Conservation (phyloP, 2,329 filamentous ascomycete species). For the Aspergillus intermedius region DNA sequence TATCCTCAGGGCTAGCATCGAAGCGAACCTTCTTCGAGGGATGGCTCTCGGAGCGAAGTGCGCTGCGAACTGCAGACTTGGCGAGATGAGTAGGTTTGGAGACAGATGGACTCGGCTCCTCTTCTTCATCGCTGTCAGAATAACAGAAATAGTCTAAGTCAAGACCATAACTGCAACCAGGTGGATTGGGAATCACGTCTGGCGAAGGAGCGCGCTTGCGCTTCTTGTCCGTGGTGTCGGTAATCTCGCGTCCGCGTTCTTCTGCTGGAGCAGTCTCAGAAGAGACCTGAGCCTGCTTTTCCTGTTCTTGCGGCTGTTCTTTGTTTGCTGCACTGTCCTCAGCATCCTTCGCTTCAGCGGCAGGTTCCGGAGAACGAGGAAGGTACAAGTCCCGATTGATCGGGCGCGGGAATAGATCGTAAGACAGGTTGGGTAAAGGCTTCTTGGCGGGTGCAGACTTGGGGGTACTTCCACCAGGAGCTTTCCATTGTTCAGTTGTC, state of each 20-base stretch:
- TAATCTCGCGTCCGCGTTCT: neutral
- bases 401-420: constrained; percentile 22
- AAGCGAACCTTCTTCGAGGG: constrained; percentile 28
- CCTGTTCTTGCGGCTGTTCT: neutral
- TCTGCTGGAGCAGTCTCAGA: neutral
- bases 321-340: neutral
- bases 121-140: constrained; percentile 26
- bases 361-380: neutral
- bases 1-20: constrained; percentile 28
- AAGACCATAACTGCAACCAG: constrained; percentile 36
- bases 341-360: neutral
- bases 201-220: constrained; percentile 36
- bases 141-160: constrained; percentile 33
- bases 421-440: constrained; percentile 15
- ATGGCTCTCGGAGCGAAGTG: constrained; percentile 12
- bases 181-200: constrained; percentile 37
- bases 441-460: constrained; percentile 6
- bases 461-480: neutral
- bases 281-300: neutral
- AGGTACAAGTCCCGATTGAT: constrained; percentile 18
- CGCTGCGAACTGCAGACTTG: constrained; percentile 11
- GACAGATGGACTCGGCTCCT: constrained; percentile 7
- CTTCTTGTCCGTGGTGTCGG: constrained; percentile 20
- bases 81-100: constrained; percentile 5
- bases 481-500: neutral